phyloP scores from a whole-genome alignment of 352 stramenopile genomes.

The Globisporangium nagaii region DNA sequence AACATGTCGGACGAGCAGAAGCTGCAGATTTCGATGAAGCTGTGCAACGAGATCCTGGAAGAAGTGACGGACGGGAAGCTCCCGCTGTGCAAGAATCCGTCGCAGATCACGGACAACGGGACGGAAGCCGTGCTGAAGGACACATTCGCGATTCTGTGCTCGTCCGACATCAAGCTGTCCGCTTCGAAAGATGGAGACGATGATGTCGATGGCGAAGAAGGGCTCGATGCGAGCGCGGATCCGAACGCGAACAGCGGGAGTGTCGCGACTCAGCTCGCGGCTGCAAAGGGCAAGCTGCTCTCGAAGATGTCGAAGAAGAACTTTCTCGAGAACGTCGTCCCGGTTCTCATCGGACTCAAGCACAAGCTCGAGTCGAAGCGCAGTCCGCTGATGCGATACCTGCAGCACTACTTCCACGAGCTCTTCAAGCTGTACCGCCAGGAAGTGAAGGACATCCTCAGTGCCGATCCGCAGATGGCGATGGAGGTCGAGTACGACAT shows the following conservation, averaged over 20 bases:
- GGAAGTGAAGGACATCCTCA: slow-evolving; percentile 93
- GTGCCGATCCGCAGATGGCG: slow-evolving; percentile 89
- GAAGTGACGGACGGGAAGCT: slow-evolving; percentile 84
- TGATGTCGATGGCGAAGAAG: slow-evolving; percentile 63
- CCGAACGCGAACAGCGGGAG: slow-evolving; percentile 30
- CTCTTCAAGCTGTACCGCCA: slow-evolving; percentile 92
- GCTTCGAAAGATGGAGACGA: slow-evolving; percentile 44
- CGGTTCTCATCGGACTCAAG: slow-evolving; percentile 95
- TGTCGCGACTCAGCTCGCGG: slow-evolving; percentile 70
- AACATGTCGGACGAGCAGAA: slow-evolving; percentile 96
- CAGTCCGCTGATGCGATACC: slow-evolving; percentile 91
- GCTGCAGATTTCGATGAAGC: slow-evolving; percentile 92
- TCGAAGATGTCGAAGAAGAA: slow-evolving; percentile 97
- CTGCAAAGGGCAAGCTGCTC: slow-evolving; percentile 90
- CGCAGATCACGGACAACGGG: slow-evolving; percentile 74
- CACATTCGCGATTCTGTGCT: slow-evolving; percentile 84
- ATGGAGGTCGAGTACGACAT: slow-evolving; percentile 97
- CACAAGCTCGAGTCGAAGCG: slow-evolving; percentile 90
- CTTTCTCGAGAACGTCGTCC: slow-evolving; percentile 95
- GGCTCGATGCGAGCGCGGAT: slow-evolving; percentile 44
- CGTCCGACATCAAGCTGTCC: slow-evolving; percentile 82
- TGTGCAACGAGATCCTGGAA: slow-evolving; percentile 92
- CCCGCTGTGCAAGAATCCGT: slow-evolving; percentile 63
- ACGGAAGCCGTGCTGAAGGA: slow-evolving; percentile 87
- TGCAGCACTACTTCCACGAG: slow-evolving; percentile 93